These are phyloP conservation scores for Annona cherimola DNA, from an alignment of 164 flowering plant species.

Conservation along the genomic window DNA sequence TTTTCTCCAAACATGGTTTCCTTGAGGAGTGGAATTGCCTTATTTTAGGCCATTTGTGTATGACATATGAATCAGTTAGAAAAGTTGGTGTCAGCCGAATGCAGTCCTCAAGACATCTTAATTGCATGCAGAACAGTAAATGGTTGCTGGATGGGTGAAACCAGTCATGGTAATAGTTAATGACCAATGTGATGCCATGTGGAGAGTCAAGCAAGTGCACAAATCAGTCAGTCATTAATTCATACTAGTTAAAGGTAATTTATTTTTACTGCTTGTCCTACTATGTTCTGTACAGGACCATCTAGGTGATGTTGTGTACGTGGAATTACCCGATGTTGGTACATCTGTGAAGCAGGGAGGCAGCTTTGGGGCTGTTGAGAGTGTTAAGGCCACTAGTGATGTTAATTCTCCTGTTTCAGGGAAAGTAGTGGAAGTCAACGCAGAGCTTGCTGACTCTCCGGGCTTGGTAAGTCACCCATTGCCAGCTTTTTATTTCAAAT, in stretches of 20 bases:
- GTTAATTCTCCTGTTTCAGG: slow-evolving; percentile 90
- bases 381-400: slow-evolving; percentile 97
- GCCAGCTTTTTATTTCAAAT: neutral
- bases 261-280: neutral
- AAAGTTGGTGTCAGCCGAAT: neutral
- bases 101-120: neutral
- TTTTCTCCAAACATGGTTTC: neutral
- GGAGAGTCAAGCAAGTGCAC: neutral
- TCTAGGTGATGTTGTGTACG: slow-evolving; percentile 94
- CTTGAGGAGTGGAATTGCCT: neutral
- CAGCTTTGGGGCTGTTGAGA: slow-evolving; percentile 93
- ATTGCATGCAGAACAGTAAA: neutral
- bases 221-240: too few species aligned
- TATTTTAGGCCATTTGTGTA: neutral
- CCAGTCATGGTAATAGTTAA: neutral
- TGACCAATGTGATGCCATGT: neutral
- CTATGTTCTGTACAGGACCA: slow-evolving; percentile 43
- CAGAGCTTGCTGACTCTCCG: slow-evolving; percentile 59
- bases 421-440: slow-evolving; percentile 76
- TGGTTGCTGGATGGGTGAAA: neutral
- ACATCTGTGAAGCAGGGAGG: slow-evolving; percentile 50
- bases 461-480: slow-evolving; percentile 61
- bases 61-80: neutral
- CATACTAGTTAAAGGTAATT: neutral
- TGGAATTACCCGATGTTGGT: slow-evolving; percentile 92